phyloP scores from a whole-genome alignment of 495 filamentous ascomycete species.

The Neurospora africana region DNA sequence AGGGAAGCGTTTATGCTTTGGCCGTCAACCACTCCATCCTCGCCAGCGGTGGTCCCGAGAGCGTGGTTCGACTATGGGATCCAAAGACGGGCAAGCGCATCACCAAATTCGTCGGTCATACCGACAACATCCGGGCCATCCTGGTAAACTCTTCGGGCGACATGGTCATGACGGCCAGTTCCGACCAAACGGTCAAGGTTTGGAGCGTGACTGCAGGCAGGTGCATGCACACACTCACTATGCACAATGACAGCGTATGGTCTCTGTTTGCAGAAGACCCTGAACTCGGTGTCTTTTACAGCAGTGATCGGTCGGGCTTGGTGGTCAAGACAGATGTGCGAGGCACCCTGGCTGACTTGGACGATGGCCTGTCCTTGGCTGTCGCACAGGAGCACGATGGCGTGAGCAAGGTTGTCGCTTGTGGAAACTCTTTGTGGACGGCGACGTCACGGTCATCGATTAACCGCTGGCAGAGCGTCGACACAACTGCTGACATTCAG shows the following conservation, averaged over 20 bases:
- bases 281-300: slow-evolving; percentile 80
- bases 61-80: slow-evolving; percentile 89
- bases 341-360: slow-evolving; percentile 57
- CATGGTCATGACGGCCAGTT: slow-evolving; percentile 87
- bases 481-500: slow-evolving; percentile 50
- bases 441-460: slow-evolving; percentile 90
- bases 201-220: slow-evolving; percentile 92
- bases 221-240: slow-evolving; percentile 94
- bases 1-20: slow-evolving; percentile 91
- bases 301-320: slow-evolving; percentile 79
- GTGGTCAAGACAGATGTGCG: slow-evolving; percentile 91
- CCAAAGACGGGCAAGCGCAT: slow-evolving; percentile 78
- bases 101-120: slow-evolving; percentile 97
- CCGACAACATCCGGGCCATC: slow-evolving; percentile 86
- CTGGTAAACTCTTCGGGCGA: slow-evolving; percentile 80
- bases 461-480: slow-evolving; percentile 84
- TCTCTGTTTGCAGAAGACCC: slow-evolving; percentile 85
- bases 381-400: slow-evolving; percentile 85
- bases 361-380: slow-evolving; percentile 82
- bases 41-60: slow-evolving; percentile 90
- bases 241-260: slow-evolving; percentile 99
- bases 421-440: slow-evolving; percentile 81
- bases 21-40: slow-evolving; percentile 61
- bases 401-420: slow-evolving; percentile 73
- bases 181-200: slow-evolving; percentile 93